Evolutionary conservation across 2,329 filamentous ascomycete species (phyloP).

Genomic region (Cryphonectria carpinicola): DNA sequence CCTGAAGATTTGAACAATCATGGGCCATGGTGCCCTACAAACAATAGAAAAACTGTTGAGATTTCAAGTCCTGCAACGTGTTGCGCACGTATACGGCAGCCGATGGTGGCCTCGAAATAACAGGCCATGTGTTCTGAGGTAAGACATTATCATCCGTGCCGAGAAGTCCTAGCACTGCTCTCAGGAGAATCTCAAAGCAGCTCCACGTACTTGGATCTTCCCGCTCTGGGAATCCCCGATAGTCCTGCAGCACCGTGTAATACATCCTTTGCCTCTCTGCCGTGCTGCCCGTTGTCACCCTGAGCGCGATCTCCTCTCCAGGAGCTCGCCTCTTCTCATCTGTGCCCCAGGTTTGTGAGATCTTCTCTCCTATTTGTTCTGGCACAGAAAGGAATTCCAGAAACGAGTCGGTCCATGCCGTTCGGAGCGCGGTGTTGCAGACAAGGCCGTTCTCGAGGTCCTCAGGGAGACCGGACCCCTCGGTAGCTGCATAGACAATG

Average conservation of each 20-base stretch:
- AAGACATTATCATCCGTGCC: neutral
- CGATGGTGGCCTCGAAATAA: neutral
- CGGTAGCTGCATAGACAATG: neutral
- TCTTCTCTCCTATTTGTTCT: neutral
- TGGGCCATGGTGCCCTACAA: neutral
- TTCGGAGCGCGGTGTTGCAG: neutral
- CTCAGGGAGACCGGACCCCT: neutral
- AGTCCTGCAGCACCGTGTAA: neutral
- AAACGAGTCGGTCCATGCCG: neutral
- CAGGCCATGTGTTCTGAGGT: neutral
- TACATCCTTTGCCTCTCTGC: neutral
- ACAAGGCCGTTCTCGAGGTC: neutral
- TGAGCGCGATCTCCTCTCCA: neutral
- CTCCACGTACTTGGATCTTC: neutral
- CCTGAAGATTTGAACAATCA: too few species aligned
- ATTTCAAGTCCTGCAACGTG: neutral
- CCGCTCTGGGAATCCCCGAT: neutral
- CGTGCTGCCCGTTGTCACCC: neutral
- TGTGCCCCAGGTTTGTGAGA: too few species aligned
- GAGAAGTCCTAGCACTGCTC: neutral
- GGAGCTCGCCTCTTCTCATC: neutral
- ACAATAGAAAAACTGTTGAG: too few species aligned
- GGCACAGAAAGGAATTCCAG: neutral
- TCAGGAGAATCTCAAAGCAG: neutral
- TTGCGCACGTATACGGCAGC: neutral